phyloP scores from a whole-genome alignment of 1,139 yeast species.

The Zygoascus sp. region DNA sequence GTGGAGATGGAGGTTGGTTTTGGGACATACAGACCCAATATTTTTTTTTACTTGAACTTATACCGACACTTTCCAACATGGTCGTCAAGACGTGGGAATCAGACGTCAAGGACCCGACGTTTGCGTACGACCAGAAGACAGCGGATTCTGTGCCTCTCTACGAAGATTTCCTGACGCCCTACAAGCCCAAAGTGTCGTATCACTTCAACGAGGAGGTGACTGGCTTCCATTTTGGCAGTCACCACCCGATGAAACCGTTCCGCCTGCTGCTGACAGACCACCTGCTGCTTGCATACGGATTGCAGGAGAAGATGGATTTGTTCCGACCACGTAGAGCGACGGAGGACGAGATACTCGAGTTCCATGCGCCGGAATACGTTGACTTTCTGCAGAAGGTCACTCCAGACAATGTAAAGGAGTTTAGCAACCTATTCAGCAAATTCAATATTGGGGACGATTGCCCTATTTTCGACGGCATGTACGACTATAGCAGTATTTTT shows the following conservation, averaged over 20 bases:
- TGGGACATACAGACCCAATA: background rate
- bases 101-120: constrained; percentile 29
- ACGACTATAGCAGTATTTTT: constrained; percentile 78
- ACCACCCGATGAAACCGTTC: constrained; percentile 99
- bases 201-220: constrained; percentile 83
- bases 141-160: constrained; percentile 55
- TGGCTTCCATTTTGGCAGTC: constrained; percentile 79
- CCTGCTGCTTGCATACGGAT: constrained; percentile 74
- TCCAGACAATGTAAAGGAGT: constrained; percentile 67
- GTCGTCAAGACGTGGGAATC: constrained; percentile 28
- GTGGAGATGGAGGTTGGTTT: constrained; percentile 1
- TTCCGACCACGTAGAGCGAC: constrained; percentile 82
- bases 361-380: constrained; percentile 85
- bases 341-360: constrained; percentile 65
- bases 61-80: too few relatives aligned
- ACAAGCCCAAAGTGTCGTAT: constrained; percentile 60
- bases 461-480: constrained; percentile 94
- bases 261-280: constrained; percentile 92
- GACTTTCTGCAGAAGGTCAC: constrained; percentile 73
- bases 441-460: constrained; percentile 97
- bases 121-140: constrained; percentile 53
- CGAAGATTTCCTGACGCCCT: constrained; percentile 34
- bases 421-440: constrained; percentile 58
- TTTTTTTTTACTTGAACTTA: background rate
- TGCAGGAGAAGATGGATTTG: constrained; percentile 86